Conservation (phyloP, 176 grass and related monocot species). For the Lolium rigidum region DNA sequence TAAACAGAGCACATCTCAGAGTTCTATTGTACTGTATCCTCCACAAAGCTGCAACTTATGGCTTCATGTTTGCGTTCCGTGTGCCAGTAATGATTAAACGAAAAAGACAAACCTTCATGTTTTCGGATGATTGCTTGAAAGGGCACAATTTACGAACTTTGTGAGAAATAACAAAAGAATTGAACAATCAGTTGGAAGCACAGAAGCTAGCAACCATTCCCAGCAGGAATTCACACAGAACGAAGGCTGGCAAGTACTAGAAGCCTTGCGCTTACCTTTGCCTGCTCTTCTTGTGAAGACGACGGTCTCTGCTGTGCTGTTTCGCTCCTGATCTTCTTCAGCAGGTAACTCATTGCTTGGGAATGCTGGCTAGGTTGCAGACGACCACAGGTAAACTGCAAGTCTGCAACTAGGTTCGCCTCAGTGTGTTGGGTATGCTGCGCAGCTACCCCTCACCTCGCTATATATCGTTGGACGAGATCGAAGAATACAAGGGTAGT, state of each 20-base stretch:
- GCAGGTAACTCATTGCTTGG: conserved; percentile 22
- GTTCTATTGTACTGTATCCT: neutral
- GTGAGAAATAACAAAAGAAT: neutral
- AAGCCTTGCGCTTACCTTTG: neutral
- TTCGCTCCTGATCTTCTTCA: neutral
- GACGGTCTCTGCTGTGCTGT: neutral
- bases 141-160: neutral
- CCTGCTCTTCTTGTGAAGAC: conserved; percentile 21
- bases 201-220: neutral
- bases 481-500: neutral
- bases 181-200: neutral
- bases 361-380: neutral
- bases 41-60: neutral
- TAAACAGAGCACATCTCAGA: neutral
- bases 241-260: neutral
- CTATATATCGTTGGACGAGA: neutral
- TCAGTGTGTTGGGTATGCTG: neutral
- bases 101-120: neutral
- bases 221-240: neutral
- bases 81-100: neutral
- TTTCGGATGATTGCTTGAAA: neutral
- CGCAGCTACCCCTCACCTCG: neutral
- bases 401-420: neutral
- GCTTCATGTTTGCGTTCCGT: no score
- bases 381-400: neutral